phyloP scores from a whole-genome alignment of 257 asterid species.

The Solanum virginianum region DNA sequence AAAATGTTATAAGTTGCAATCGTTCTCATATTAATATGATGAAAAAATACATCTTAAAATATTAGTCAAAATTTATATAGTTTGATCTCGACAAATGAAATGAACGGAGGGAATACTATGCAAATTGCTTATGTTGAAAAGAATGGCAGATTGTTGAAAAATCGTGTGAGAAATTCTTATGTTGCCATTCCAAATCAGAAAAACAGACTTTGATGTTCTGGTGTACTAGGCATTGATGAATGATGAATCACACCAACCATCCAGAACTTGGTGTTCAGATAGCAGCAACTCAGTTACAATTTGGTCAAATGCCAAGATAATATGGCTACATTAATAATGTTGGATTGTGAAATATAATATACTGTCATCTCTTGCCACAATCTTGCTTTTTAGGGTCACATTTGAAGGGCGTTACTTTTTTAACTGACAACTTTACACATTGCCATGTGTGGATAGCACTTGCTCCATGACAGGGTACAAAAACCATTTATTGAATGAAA shows the following conservation, averaged over 20 bases:
- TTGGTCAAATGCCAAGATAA: background rate
- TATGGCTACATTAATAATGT: background rate
- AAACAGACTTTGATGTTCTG: background rate
- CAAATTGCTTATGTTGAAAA: background rate
- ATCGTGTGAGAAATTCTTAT: background rate
- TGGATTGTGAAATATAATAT: background rate
- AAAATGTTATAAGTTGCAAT: too few species aligned
- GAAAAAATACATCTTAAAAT: too few species aligned
- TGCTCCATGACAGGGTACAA: too few species aligned
- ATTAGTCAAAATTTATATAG: too few species aligned
- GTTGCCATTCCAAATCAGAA: background rate
- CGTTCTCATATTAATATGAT: too few species aligned
- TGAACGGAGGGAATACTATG: too few species aligned
- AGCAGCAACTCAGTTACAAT: background rate
- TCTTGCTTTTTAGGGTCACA: background rate
- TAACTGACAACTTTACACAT: background rate
- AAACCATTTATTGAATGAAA: background rate
- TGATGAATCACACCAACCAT: background rate
- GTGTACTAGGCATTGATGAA: background rate
- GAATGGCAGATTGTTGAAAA: background rate
- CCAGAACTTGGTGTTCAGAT: background rate
- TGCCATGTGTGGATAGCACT: background rate
- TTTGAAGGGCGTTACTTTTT: background rate
- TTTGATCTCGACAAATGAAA: too few species aligned
- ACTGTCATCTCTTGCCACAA: background rate